Conservation (phyloP, 2,329 filamentous ascomycete genomes). For the Onygenales sp. region DNA sequence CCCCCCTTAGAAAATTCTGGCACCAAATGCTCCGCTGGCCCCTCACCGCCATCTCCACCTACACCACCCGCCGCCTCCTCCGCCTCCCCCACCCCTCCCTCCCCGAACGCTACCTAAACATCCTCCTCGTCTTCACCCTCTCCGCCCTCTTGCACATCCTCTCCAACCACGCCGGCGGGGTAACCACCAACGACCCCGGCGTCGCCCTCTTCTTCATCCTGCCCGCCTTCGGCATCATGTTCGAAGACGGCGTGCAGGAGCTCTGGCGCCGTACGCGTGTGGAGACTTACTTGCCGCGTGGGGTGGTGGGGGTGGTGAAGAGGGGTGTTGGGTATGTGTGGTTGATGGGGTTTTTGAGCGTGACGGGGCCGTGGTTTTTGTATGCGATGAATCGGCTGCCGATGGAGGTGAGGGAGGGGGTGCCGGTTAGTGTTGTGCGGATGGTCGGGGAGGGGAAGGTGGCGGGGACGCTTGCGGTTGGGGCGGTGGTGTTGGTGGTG, state of each 20-base stretch:
- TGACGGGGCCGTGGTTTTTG: neutral
- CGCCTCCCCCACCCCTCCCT: slow-evolving; percentile 12
- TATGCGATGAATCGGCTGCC: neutral
- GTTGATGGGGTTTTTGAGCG: neutral
- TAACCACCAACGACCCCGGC: slow-evolving; percentile 9
- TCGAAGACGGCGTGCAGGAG: slow-evolving; percentile 20
- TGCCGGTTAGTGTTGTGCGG: neutral
- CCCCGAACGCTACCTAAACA: slow-evolving; percentile 19
- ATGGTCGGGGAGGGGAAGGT: neutral
- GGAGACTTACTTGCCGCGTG: neutral
- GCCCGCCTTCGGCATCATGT: slow-evolving; percentile 17
- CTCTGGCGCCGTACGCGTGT: slow-evolving; percentile 9
- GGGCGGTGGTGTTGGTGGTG: neutral
- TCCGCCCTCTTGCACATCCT: slow-evolving; percentile 19
- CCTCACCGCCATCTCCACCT: slow-evolving; percentile 9
- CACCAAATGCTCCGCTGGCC: slow-evolving; percentile 20
- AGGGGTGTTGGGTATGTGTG: neutral
- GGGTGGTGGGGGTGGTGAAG: neutral
- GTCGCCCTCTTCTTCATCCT: slow-evolving; percentile 17
- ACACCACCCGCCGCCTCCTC: slow-evolving; percentile 14
- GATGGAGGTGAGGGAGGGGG: neutral
- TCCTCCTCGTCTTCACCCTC: slow-evolving; percentile 20
- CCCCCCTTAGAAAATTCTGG: slow-evolving; percentile 18
- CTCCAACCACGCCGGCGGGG: slow-evolving; percentile 9
- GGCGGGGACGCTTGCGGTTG: neutral